Evolutionary conservation across 2,329 filamentous ascomycete genomes (phyloP).

Genomic region (Hypoxylon sp.): DNA sequence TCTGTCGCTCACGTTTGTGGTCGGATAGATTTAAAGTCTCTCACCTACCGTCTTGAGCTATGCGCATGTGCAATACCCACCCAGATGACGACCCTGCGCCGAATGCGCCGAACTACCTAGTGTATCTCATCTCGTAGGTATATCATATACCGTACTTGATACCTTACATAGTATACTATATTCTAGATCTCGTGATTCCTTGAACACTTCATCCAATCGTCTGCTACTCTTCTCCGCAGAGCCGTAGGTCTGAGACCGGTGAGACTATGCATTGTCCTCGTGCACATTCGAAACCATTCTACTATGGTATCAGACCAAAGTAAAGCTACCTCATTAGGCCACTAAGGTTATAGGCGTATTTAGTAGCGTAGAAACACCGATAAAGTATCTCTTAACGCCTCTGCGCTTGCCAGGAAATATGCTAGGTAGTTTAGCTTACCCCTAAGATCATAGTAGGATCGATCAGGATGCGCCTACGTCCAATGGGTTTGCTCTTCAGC

Average conservation of each 20-base stretch:
- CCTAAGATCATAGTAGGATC: too few relatives aligned
- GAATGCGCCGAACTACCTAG: too few relatives aligned
- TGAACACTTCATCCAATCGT: conserved; percentile 4
- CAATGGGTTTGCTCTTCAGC: conserved; percentile 31
- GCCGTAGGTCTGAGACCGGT: conserved; percentile 29
- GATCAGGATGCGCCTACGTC: conserved; percentile 35
- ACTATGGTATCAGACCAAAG: too few relatives aligned
- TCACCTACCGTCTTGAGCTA: conserved; percentile 31
- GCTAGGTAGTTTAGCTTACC: too few relatives aligned
- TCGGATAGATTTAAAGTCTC: conserved; percentile 19
- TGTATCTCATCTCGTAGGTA: conserved; percentile 4
- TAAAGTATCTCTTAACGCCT: too few relatives aligned
- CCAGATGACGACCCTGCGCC: background rate
- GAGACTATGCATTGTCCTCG: conserved; percentile 38
- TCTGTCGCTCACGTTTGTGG: conserved; percentile 22
- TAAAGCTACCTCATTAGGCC: too few relatives aligned
- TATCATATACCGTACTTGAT: conserved; percentile 19
- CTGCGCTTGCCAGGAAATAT: too few relatives aligned
- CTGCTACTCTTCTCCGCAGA: conserved; percentile 13
- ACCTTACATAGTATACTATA: conserved; percentile 12
- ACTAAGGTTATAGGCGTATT: too few relatives aligned
- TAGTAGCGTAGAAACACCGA: too few relatives aligned
- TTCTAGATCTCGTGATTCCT: conserved; percentile 21
- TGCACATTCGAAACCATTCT: conserved; percentile 38
- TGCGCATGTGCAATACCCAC: conserved; percentile 17